Evolutionary conservation across 768 basidiomycete genomes (phyloP), one percentile per base, ranked within the genome.

Genomic region (Paxillus rubicundulus): DNA sequence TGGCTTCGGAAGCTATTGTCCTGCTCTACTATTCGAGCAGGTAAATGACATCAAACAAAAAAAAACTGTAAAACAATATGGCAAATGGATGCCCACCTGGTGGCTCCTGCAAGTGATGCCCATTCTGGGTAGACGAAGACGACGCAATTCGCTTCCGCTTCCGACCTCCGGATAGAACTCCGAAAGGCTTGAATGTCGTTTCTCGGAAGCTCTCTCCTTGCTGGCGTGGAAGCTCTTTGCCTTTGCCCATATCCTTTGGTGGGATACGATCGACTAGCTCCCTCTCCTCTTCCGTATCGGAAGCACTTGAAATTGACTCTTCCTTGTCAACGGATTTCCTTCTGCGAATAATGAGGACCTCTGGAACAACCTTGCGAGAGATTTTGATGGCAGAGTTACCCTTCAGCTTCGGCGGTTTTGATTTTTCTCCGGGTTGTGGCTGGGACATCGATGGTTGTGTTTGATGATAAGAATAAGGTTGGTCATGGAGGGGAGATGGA

Each of bases 131-230:
- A 12, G 49, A 30, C 9, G 64, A 28, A n/a, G 64, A 60, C 4
- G 66, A 62, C 32, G 44, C 14, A 18, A 57, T 53, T 12, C 64
- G 60, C 53, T 65, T 59, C 64, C 69, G 62, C 52, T 61, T 59
- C 41, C 54, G 49, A 50, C 60, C 52, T 27, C 45, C 51, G n/a
- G 59, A 32, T 17, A 16, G 48, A 33, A 41, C 33, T 48, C 50
- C 55, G 4, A 47, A 46, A 27, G 61, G 36, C 49, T 57, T 58
- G 34, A 48, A 57, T 33, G 47, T 58, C 53, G 46, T 53, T 36
- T 51, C 57, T 37, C 27, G 50, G 41, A 2, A 18, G 16, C 1
- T 17, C 12, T 53, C 55, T 24, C 57, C 55, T 36, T 32, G 28
- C 5, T 36, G 21, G 13, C 44, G 5, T 10, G 17, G 10, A 17